These are phyloP conservation scores for Amesomyces nigricolor DNA, from an alignment of 2,329 filamentous ascomycete species.

Conservation along the genomic window DNA sequence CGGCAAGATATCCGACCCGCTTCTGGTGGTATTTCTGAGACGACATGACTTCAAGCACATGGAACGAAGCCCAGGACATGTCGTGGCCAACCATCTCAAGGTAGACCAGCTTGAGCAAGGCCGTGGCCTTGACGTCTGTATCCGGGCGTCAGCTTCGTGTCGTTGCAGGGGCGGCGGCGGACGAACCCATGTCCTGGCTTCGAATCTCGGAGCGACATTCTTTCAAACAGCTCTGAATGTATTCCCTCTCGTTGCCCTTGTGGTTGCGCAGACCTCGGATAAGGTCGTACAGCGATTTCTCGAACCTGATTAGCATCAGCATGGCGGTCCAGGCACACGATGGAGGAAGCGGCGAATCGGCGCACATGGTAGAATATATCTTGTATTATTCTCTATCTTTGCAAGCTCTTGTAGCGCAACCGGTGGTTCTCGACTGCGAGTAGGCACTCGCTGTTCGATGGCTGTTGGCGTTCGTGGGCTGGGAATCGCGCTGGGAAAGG, in stretches of 20 bases:
- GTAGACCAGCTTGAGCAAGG: constrained; percentile 91
- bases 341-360: neutral
- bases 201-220: constrained; percentile 94
- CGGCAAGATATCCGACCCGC: constrained; percentile 87
- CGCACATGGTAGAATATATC: constrained; percentile 25
- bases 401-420: neutral
- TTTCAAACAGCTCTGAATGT: constrained; percentile 86
- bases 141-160: constrained; percentile 20
- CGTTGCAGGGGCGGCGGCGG: neutral
- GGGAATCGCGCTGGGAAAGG: neutral
- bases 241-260: constrained; percentile 91
- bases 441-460: neutral
- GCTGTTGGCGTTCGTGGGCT: neutral
- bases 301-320: constrained; percentile 66
- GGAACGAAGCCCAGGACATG: constrained; percentile 99
- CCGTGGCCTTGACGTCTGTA: constrained; percentile 88
- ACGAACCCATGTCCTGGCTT: constrained; percentile 83
- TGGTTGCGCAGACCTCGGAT: constrained; percentile 93
- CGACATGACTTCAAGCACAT: constrained; percentile 98
- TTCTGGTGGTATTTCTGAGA: constrained; percentile 93
- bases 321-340: neutral
- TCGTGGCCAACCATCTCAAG: constrained; percentile 99
- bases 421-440: neutral
- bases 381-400: neutral
- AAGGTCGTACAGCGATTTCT: constrained; percentile 98